Percentiles rank a stretch among this genome's conserved stretches.
Conservation (phyloP, 352 stramenopile species). For the Aphanomyces invadans region DNA sequence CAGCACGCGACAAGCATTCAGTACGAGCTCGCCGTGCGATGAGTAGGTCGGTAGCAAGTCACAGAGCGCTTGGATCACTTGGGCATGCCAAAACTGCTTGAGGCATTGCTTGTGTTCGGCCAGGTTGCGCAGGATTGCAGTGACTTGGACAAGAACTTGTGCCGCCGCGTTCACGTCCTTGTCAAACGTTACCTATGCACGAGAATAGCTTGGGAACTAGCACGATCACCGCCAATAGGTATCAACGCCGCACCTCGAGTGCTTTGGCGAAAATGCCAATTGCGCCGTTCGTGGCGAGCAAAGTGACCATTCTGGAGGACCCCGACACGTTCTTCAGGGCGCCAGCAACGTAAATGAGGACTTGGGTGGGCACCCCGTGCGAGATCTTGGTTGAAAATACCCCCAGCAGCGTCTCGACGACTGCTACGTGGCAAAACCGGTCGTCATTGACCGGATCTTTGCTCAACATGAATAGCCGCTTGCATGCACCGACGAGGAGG, state of each 20-base stretch:
- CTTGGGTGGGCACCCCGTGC: conserved; percentile 29
- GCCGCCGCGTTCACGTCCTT: conserved; percentile 26
- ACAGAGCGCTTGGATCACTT: conserved; percentile 44
- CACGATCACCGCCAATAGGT: neutral
- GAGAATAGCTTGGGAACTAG: neutral
- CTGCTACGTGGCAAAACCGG: conserved; percentile 52
- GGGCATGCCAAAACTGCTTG: conserved; percentile 63
- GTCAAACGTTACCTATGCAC: neutral
- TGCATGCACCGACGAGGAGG: conserved; percentile 35
- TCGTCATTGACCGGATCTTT: conserved; percentile 61
- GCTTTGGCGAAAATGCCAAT: conserved; percentile 49
- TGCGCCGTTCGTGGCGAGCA: conserved; percentile 54
- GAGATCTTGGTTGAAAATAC: neutral
- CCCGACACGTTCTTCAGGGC: conserved; percentile 71
- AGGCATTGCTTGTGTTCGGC: conserved; percentile 46
- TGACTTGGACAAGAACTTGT: conserved; percentile 63
- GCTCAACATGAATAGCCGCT: conserved; percentile 62
- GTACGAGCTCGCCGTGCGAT: conserved; percentile 57
- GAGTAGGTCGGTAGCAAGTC: conserved; percentile 30
- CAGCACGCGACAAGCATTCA: conserved; percentile 69
- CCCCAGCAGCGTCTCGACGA: conserved; percentile 50
- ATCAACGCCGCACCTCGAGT: conserved; percentile 27
- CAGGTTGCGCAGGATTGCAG: conserved; percentile 57
- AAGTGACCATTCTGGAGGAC: conserved; percentile 42
- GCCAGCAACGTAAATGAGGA: conserved; percentile 60